A percentile compares a stretch with the other conserved stretches of the same genome.
Conservation (phyloP, 2,329 filamentous ascomycete genomes). For the Monosporascus sp. region DNA sequence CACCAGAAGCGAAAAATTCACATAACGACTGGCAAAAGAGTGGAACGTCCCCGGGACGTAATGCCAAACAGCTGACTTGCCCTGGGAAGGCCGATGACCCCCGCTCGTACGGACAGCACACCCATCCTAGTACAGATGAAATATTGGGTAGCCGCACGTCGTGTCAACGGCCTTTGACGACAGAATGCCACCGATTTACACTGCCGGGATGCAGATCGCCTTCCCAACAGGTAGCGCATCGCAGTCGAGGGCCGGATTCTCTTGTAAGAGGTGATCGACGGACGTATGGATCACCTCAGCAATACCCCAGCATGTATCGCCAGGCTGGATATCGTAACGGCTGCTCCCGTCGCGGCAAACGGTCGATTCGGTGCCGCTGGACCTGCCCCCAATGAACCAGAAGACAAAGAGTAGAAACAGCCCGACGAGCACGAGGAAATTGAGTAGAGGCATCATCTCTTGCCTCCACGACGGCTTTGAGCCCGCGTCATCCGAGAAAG, state of each 20-base stretch:
- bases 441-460: constrained; percentile 50
- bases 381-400: constrained; percentile 38
- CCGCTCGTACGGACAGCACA: too few relatives aligned
- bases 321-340: constrained; percentile 36
- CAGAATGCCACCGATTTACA: constrained; percentile 1
- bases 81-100: too few relatives aligned
- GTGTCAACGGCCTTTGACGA: too few relatives aligned
- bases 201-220: constrained; percentile 39
- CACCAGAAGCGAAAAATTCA: too few relatives aligned
- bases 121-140: too few relatives aligned
- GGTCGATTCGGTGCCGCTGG: constrained; percentile 14
- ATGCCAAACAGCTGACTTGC: too few relatives aligned
- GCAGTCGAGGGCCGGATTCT: constrained; percentile 44
- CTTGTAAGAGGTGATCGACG: constrained; percentile 39
- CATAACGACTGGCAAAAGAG: too few relatives aligned
- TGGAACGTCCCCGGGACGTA: too few relatives aligned
- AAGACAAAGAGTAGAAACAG: constrained; percentile 45
- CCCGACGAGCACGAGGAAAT: constrained; percentile 51
- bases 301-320: constrained; percentile 51
- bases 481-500: constrained; percentile 1
- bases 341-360: constrained; percentile 25
- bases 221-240: constrained; percentile 37
- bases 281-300: constrained; percentile 36
- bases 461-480: constrained; percentile 41
- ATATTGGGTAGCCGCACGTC: too few relatives aligned